Evolutionary conservation across 148 eudicot species (phyloP), one percentile per base, ranked within the genome.

Genomic region (Drosera capensis): DNA sequence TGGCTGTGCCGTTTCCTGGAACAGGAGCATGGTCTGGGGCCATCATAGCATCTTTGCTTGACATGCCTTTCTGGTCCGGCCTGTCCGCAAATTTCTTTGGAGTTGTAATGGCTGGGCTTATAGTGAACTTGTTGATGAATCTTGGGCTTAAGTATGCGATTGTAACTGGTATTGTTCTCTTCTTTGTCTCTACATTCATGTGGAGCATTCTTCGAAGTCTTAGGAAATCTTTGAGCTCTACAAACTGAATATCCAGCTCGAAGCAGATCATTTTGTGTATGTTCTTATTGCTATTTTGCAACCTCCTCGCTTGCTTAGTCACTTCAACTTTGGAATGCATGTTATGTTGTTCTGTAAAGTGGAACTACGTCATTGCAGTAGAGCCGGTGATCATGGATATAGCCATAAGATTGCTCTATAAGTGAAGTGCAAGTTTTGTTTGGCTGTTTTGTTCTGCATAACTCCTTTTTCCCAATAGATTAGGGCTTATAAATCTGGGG

Each of bases 1-100:
- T 90, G 43, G 97, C 95, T 1, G 97, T 80, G 35, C 97, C 97
- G 8, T 90, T 84, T 43, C 97, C 93, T 9, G 97, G 95, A 13
- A 84, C 97, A 0, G 97, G 97, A 25, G 97, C 97, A 28, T 88
- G 97, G 96, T 77, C 81, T 12, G 97, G 97, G 39, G 93, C 97
- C 28, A 68, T 84, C 45, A 69, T 90, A 21, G 93, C 97, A 38
- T 78, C 95, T 8, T 63, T 90, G 42, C 75, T 90, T 12, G 95
- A 90, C 43, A 90, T 90, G 82, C 97, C 95, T 9, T 78, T 84
- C 49, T 78, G 93, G 93, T 21, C 77, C 26, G 97, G 76, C 23
- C 46, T 84, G n/a, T 68, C 93, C 1, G 87, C 95, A 7, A 84
- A 90, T 54, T 80, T 90, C 62, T 75, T 68, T n/a, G 97, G 97